phyloP scores from a whole-genome alignment of 768 basidiomycete species.

The Ramaria sp. region DNA sequence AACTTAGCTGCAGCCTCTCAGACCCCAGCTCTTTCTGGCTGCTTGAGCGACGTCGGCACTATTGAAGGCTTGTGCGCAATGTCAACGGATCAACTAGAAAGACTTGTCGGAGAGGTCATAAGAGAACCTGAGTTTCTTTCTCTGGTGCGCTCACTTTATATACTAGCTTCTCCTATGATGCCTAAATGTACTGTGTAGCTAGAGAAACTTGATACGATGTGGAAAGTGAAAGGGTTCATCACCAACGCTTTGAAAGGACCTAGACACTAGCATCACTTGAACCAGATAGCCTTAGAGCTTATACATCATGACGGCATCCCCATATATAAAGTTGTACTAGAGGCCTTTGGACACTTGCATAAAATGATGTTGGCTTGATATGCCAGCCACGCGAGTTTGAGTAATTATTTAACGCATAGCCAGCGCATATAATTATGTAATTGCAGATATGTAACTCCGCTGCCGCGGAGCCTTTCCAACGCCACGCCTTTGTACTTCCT shows the following conservation, averaged over 20 bases:
- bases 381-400: too few relatives aligned
- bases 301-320: too few relatives aligned
- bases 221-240: conserved; percentile 3
- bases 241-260: neutral
- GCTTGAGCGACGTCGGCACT: too few relatives aligned
- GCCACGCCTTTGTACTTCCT: neutral
- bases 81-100: neutral
- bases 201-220: conserved; percentile 4
- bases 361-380: too few relatives aligned
- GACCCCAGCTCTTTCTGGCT: too few relatives aligned
- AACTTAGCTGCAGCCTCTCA: too few relatives aligned
- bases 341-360: too few relatives aligned
- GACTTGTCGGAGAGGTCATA: neutral
- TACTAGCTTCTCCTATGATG: neutral
- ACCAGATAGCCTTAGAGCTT: too few relatives aligned
- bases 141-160: neutral
- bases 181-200: neutral
- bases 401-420: too few relatives aligned
- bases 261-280: neutral
- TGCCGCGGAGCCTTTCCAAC: neutral
- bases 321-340: too few relatives aligned
- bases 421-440: too few relatives aligned
- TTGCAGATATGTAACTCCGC: too few relatives aligned
- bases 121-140: conserved; percentile 2
- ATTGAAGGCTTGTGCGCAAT: neutral